Evolutionary conservation across 176 grass and related monocot genomes (phyloP).

Genomic region (Raddia distichophylla): DNA sequence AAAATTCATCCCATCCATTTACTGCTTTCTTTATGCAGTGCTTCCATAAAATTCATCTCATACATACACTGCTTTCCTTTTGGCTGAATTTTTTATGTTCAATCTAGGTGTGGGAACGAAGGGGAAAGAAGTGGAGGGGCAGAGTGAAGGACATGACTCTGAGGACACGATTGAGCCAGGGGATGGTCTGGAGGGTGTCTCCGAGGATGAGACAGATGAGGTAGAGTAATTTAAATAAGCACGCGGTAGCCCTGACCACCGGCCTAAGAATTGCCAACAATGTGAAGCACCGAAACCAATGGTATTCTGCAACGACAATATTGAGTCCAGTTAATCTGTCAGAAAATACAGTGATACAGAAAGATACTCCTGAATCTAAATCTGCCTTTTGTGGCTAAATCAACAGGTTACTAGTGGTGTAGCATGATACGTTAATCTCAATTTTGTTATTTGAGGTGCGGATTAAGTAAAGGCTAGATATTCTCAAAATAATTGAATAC

Average conservation of each 20-base stretch:
- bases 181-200: conserved; percentile 15
- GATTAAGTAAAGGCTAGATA: neutral
- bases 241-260: neutral
- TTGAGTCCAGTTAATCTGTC: neutral
- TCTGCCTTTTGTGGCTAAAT: neutral
- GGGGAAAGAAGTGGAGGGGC: conserved; percentile 28
- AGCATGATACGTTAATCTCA: conserved; percentile 2
- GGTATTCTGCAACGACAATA: neutral
- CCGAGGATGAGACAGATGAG: conserved; percentile 14
- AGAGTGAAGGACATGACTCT: conserved; percentile 1
- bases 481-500: neutral
- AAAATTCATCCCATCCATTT: neutral
- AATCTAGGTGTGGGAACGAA: neutral
- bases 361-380: neutral
- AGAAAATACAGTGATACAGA: neutral
- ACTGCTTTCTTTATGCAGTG: neutral
- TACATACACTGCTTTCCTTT: neutral
- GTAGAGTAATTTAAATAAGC: conserved; percentile 20
- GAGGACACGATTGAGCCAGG: conserved; percentile 14
- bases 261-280: neutral
- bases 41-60: neutral
- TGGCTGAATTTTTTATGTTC: neutral
- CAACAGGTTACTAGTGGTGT: neutral
- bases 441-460: conserved; percentile 23
- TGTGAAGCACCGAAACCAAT: neutral